These are phyloP conservation scores for Trichocladium antarcticum DNA, from an alignment of 495 filamentous ascomycete species.

Conservation along the genomic window DNA sequence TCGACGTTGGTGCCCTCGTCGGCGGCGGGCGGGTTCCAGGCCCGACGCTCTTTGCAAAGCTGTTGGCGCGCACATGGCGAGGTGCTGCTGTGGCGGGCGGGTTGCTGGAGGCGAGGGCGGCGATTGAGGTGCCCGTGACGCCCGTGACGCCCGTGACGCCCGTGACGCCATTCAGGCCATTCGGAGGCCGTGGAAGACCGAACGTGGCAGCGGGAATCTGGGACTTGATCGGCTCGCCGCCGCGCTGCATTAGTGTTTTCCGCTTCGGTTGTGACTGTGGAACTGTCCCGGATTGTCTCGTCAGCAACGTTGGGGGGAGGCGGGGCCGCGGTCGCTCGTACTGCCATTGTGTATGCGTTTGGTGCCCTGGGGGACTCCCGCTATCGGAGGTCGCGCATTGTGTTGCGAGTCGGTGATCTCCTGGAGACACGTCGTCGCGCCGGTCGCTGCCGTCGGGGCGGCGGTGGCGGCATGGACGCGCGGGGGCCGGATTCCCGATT, in stretches of 20 bases:
- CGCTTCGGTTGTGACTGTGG: slow-evolving; percentile 45
- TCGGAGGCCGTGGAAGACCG: neutral
- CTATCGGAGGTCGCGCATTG: slow-evolving; percentile 52
- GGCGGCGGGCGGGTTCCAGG: slow-evolving; percentile 40
- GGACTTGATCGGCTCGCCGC: slow-evolving; percentile 38
- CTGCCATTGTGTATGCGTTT: slow-evolving; percentile 34
- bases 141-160: slow-evolving; percentile 11
- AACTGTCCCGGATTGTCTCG: slow-evolving; percentile 16
- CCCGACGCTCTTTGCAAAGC: slow-evolving; percentile 48
- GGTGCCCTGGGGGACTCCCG: slow-evolving; percentile 41
- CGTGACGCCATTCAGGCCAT: no score
- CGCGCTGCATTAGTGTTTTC: slow-evolving; percentile 48
- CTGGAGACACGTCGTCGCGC: slow-evolving; percentile 19
- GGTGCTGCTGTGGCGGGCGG: neutral
- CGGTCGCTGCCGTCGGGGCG: neutral
- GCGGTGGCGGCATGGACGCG: slow-evolving; percentile 8
- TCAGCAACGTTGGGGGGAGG: slow-evolving; percentile 9
- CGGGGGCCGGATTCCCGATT: slow-evolving; percentile 16
- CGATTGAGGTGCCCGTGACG: slow-evolving; percentile 20
- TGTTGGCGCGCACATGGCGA: slow-evolving; percentile 28
- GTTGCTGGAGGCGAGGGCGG: neutral
- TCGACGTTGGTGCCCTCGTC: slow-evolving; percentile 40
- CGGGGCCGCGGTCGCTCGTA: slow-evolving; percentile 9
- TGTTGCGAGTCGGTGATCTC: slow-evolving; percentile 49
- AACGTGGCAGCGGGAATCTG: slow-evolving; percentile 8